phyloP scores from a whole-genome alignment of 169 alveolate species.

The Plasmodium ovale region DNA sequence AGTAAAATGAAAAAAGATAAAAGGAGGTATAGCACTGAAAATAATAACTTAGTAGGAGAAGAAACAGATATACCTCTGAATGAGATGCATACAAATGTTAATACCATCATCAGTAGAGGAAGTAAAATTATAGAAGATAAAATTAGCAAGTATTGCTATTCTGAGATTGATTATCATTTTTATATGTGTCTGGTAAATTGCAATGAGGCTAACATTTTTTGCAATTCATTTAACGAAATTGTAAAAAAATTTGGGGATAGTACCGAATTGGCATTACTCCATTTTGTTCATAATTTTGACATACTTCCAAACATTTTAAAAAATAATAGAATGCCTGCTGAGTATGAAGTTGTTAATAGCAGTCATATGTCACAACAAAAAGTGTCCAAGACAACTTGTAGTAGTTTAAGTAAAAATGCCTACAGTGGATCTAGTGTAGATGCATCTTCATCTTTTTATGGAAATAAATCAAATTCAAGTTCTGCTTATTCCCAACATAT shows the following conservation, averaged over 20 bases:
- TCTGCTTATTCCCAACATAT: not conserved
- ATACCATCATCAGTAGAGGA: slow-evolving; percentile 67
- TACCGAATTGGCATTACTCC: slow-evolving; percentile 69
- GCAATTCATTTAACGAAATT: slow-evolving; percentile 27
- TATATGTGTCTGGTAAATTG: slow-evolving; percentile 67
- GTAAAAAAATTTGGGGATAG: slow-evolving; percentile 75
- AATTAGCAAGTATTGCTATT: slow-evolving; percentile 49
- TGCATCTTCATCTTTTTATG: not conserved
- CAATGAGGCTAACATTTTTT: slow-evolving; percentile 64
- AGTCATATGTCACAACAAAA: too few relatives aligned
- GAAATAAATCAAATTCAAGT: too few relatives aligned
- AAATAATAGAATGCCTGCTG: slow-evolving; percentile 49
- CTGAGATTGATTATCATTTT: slow-evolving; percentile 46
- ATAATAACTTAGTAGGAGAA: not conserved
- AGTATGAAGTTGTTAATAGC: slow-evolving; percentile 67
- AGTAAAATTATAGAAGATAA: slow-evolving; percentile 72
- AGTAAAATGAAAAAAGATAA: not conserved
- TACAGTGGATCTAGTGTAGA: not conserved
- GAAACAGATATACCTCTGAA: not conserved
- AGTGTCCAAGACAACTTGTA: too few relatives aligned
- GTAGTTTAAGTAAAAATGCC: not conserved
- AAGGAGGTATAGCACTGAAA: not conserved
- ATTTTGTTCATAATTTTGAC: slow-evolving; percentile 67
- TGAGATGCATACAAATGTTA: slow-evolving; percentile 30
- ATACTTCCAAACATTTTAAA: slow-evolving; percentile 14